Base-by-base conservation (phyloP, 352 stramenopile genomes). In the Globisporangium irregulare region DNA sequence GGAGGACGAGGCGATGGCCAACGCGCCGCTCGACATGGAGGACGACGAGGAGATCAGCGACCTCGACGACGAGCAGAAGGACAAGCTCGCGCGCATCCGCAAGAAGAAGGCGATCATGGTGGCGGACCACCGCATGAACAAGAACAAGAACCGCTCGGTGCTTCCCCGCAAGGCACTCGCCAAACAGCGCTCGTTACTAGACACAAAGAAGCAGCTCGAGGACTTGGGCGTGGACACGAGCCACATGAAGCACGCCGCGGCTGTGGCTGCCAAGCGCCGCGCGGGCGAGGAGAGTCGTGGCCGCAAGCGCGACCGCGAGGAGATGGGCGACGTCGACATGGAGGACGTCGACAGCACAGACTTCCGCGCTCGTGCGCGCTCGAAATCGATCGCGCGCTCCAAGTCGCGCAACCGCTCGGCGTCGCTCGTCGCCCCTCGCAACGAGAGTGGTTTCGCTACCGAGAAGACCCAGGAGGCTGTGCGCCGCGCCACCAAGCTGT, bases 61-160 rank as follows among this genome's bases (percentile, higher is more conserved):
- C 74, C 77, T 99, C 32, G 94, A 99, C 71, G 95, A 98, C 60
- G 96, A 99, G 65, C 96, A 99, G 78, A 93, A 98, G 77, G 93
- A 95, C 57, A 94, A 93, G 73, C 79, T 95, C 38, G 71, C 67
- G 64, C 85, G 81, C 36, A 96, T 96, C 41, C 85, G 86, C 62
- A 81, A 94, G 41, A 94, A 94, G 77, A 94, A 93, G 76, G 79
- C 84, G 55, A 86, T 93, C 48, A 94, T 96, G 62, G 74, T 96
- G 6, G 84, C 85, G 12, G 76, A 90, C 46, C 88, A 96, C 72
- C 88, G 88, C 79, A 86, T 97, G 64, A 95, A 98, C 64, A 98
- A 98, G 73, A 98, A 99, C 80, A 96, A 95, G 72, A 99, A 98
- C 75, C 93, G 93, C 55, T 90, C 94, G 14, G 85, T 85, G 54